Conservation (phyloP, 2,329 filamentous ascomycete species). For the Chrysoporthe deuterocubensis region DNA sequence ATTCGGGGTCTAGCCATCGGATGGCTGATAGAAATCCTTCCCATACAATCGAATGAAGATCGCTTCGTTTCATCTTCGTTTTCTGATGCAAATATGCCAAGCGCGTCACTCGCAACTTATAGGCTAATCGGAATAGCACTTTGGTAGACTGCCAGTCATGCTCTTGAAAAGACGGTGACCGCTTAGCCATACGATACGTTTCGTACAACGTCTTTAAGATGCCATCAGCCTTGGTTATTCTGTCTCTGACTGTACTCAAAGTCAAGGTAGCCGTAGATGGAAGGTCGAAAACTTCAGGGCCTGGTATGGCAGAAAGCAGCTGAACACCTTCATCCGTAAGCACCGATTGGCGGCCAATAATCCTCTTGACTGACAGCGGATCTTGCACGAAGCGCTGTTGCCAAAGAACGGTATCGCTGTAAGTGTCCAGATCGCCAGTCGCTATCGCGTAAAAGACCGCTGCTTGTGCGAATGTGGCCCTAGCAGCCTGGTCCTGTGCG, state of each 20-base stretch:
- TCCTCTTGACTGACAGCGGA: background rate
- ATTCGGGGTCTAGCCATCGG: conserved; percentile 16
- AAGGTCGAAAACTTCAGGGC: background rate
- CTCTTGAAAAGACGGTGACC: conserved; percentile 18
- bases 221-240: conserved; percentile 9
- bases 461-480: conserved; percentile 9
- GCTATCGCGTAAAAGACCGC: conserved; percentile 18
- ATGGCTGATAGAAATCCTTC: conserved; percentile 5
- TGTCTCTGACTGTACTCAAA: background rate
- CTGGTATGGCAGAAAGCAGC: conserved; percentile 11
- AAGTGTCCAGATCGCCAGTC: conserved; percentile 14
- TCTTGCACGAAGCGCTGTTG: conserved; percentile 25
- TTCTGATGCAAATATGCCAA: background rate
- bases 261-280: background rate
- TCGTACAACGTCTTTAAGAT: conserved; percentile 19
- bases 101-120: background rate
- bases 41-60: conserved; percentile 1
- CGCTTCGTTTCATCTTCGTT: background rate
- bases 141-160: conserved; percentile 13
- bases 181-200: conserved; percentile 14
- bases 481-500: conserved; percentile 14
- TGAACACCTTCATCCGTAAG: conserved; percentile 11
- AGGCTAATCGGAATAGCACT: background rate
- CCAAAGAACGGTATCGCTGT: conserved; percentile 18
- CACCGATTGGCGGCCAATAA: background rate